phyloP scores from a whole-genome alignment of 2,329 filamentous ascomycete genomes.

The Drechslera avenae region DNA sequence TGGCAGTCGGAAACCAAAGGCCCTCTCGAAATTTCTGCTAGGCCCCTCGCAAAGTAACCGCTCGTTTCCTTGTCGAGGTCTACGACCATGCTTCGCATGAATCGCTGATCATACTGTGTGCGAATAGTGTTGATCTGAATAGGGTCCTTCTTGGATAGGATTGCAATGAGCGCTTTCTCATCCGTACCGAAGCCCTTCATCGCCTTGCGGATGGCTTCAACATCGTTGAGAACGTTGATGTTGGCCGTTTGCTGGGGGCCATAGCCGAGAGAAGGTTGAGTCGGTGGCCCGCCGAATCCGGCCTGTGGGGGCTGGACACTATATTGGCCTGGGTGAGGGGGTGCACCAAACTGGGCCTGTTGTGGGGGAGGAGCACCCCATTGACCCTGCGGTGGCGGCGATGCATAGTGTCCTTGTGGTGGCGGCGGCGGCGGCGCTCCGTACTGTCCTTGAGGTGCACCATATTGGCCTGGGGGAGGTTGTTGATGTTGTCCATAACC shows the following conservation, averaged over 20 bases:
- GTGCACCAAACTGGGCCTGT: slow-evolving; percentile 27
- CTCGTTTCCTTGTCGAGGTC: slow-evolving; percentile 79
- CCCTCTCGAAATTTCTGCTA: slow-evolving; percentile 77
- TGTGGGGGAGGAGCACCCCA: slow-evolving; percentile 40
- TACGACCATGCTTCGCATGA: slow-evolving; percentile 69
- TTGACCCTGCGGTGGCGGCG: slow-evolving; percentile 28
- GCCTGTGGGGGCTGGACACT: slow-evolving; percentile 14
- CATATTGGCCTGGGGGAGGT: slow-evolving; percentile 37
- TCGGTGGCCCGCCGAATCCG: slow-evolving; percentile 48
- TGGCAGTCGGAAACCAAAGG: slow-evolving; percentile 78
- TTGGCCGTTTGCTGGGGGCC: slow-evolving; percentile 65
- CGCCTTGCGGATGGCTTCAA: slow-evolving; percentile 73
- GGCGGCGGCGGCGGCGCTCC: slow-evolving; percentile 9
- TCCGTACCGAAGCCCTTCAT: slow-evolving; percentile 97
- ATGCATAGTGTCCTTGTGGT: slow-evolving; percentile 25
- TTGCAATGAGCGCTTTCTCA: slow-evolving; percentile 74
- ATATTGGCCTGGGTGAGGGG: slow-evolving; percentile 27
- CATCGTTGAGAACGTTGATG: slow-evolving; percentile 69
- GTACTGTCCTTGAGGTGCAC: slow-evolving; percentile 35
- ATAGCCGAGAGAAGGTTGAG: slow-evolving; percentile 70
- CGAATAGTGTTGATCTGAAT: slow-evolving; percentile 69
- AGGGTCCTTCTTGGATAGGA: slow-evolving; percentile 75
- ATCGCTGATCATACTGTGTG: slow-evolving; percentile 67
- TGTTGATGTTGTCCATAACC: slow-evolving; percentile 9
- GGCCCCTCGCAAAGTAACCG: slow-evolving; percentile 73